Evolutionary conservation across 2,329 filamentous ascomycete genomes (phyloP), one percentile per base, ranked within the genome.

Genomic region (Corniculantispora saksenae): DNA sequence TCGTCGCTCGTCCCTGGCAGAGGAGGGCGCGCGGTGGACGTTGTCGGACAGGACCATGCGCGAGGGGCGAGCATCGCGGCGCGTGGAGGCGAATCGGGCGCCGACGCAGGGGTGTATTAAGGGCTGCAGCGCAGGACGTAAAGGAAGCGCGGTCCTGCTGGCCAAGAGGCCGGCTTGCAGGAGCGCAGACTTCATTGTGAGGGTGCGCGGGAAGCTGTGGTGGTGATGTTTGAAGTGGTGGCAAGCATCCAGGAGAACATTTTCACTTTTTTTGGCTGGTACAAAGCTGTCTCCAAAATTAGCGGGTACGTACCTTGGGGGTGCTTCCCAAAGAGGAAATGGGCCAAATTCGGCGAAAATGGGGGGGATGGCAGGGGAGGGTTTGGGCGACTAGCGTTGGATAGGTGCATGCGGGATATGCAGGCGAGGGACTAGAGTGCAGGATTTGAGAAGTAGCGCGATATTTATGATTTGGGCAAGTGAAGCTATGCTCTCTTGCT

Each of bases 31-130:
- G 66, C 78, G 79, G 45, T 79, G 78, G 27, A 87, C 85, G 54
- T 78, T 79, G 68, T 86, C 81, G 10, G 86, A 86, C 8, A 88
- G 79, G 35, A 85, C 81, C 85, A 87, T 87, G 59, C 86, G 84
- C 50, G 84, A 85, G 48, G 63, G 63, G 29, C 63, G 63, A 13
- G 56, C 35, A 23, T 65, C 50, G 47, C 48, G 48, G 23, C 63
- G 63, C 27, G 19, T n/a, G 17, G 63, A 65, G 13, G 40, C 48
- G 29, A 48, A 60, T n/a, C 63, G 63, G 15, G 32, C 63, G 48
- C 25, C 48, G 35, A 47, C 29, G 50, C 38, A 23, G 12, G 56
- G 56, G 3, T 47, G 50, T 21, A 48, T 38, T 6, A 43, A 23
- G 6, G 63, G 21, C 21, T 48, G 47, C 27, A 54, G 21, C 17